Base-by-base conservation (phyloP, 805 yeast genomes). In the Yamadazyma takamatsuzukensis region DNA sequence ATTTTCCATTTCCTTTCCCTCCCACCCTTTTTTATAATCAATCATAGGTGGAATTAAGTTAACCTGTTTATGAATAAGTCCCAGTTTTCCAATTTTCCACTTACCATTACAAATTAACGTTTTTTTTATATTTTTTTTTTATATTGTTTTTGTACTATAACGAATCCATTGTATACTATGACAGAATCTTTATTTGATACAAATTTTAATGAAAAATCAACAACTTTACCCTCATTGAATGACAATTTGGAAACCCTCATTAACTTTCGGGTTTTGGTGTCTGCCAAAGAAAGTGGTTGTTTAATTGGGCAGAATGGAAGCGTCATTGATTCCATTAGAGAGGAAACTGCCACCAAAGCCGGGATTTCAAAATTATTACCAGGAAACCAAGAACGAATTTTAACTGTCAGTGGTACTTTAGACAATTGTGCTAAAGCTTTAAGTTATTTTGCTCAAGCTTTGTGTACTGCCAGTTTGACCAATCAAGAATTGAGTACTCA, bases 271-370 rank as follows among this genome's bases (percentile, higher is more conserved):
- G 73, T 86, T 1, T 68, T 88, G 18, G 83, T 88, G 13, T 78
- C 93, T 2, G 75, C 88, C 34, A 83, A 81, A 51, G 96, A 88
- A 56, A 89, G 95, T 9, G 96, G 96, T 12, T 83, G 87, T 40
- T 76, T 88, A 41, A 88, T 88, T 47, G 96, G 96, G 33, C 83
- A 83, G 44, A 82, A 76, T 43, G 96, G 96, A 28, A 68, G 72
- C 30, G 81, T 81, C 34, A 87, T 88, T 39, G 83, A 88, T 34
- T 70, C 74, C 21, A 76, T 88, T 29, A 71, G 96, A 44, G 86
- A 76, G 30, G 74, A 74, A 37, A 83, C 90, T 18, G 72, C 74
- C 35, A 87, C 88, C 38, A 84, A 82, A 53, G 95, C 95, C 4
- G 95, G 94, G 12, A 86, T 88, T 28, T 81, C 95, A 10, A 82